Conservation (phyloP, 768 basidiomycete species). For the Plicaturopsis crispa region DNA sequence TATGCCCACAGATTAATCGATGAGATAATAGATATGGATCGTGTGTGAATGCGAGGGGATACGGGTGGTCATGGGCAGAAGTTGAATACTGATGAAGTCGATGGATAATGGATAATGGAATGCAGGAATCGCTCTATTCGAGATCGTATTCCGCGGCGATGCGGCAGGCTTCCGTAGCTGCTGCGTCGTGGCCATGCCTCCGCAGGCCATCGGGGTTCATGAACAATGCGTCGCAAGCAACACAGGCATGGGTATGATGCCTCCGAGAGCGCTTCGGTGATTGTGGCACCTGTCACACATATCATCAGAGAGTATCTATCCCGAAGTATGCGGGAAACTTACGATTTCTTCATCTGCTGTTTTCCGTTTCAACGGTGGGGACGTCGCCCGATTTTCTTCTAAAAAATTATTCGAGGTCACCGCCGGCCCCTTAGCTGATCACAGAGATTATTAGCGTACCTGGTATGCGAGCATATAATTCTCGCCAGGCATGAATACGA, state of each 20-base stretch:
- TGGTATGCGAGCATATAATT: constrained; percentile 36
- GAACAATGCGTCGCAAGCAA: constrained; percentile 69
- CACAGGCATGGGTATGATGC: constrained; percentile 50
- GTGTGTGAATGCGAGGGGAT: too few species aligned
- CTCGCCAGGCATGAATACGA: constrained; percentile 68
- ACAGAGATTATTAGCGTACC: constrained; percentile 26
- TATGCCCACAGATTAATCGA: too few species aligned
- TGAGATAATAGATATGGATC: too few species aligned
- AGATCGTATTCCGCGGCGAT: constrained; percentile 71
- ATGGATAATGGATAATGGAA: not conserved
- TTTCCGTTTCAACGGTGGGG: constrained; percentile 43
- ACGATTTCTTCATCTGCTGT: constrained; percentile 32
- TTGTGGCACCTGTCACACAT: constrained; percentile 35
- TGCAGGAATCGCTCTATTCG: constrained; percentile 28
- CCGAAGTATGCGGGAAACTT: constrained; percentile 12
- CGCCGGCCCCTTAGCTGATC: too few species aligned
- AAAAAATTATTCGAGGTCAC: too few species aligned
- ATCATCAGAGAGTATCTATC: constrained; percentile 4
- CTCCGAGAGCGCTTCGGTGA: constrained; percentile 50
- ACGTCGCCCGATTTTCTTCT: constrained; percentile 23
- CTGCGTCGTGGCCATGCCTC: constrained; percentile 48
- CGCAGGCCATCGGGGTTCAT: constrained; percentile 48
- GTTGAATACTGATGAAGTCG: not conserved
- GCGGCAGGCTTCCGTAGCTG: constrained; percentile 61
- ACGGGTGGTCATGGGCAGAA: too few species aligned